Base-by-base conservation (phyloP, 1,284 basidiomycete genomes). In the Ustilago nuda region DNA sequence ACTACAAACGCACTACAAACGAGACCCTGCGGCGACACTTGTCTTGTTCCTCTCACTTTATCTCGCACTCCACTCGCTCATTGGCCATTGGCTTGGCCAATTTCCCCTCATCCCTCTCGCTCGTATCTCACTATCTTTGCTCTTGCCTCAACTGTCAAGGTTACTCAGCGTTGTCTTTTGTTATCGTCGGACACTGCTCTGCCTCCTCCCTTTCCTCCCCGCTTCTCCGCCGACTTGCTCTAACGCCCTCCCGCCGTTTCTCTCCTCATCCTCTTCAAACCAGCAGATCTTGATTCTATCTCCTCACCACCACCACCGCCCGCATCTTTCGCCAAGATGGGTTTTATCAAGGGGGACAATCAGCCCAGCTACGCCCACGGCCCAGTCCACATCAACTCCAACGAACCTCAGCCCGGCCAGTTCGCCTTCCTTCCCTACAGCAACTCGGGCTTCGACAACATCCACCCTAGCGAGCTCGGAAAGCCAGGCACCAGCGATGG, bases 401-500 rank as follows among this genome's bases (percentile, higher is more conserved):
- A 65, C 58, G 70, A 69, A 35, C 41, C 66, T 41, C 67, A 76
- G 53, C 57, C 65, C 23, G 70, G 66, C 58, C 74, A 72, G 57
- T 76, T 76, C 51, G 74, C 70, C 33, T 76, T 72, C 43, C 61
- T 76, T 8, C 74, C 74, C 4, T 76, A 72, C 56, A 60, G 61
- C 62, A 72, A 66, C 35, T 41, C 65, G 17, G 66, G 66, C 48
- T 72, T 76, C 54, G 69, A 76, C 60, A 68, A 72, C 54, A 61
- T 76, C 37, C 74, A 76, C 39, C 69, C 74, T 23, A 56, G 59
- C 63, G 74, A 76, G 23, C 69, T 76, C 48, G 60, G 45, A 48
- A 76, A 76, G 41, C 66, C 68, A 11, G 74, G 74, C 41, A 68
- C 66, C 51, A 72, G 74, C 61, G 74, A 76, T 51, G 74, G 74